Evolutionary conservation across 2,329 filamentous ascomycete genomes (phyloP).

Genomic region (Penicillium glabrum): DNA sequence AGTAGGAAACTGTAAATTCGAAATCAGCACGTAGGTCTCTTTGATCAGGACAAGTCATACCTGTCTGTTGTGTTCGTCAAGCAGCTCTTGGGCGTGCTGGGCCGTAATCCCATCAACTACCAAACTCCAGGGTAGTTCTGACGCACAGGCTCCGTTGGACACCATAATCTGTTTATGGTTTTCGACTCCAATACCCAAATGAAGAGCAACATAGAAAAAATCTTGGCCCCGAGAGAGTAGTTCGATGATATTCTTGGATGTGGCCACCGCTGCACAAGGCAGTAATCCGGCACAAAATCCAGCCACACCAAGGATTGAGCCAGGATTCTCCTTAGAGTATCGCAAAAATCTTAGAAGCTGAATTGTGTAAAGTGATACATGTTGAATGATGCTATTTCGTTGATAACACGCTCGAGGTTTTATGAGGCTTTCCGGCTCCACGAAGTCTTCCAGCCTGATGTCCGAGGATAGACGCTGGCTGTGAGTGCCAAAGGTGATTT

Average conservation of each 20-base stretch:
- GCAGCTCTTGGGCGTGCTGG: not conserved
- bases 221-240: not conserved
- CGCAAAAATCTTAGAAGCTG: not conserved
- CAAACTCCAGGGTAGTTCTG: not conserved
- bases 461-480: not conserved
- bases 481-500: not conserved
- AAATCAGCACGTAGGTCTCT: not conserved
- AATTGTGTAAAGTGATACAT: not conserved
- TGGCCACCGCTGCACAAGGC: not conserved
- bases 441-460: not conserved
- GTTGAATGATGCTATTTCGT: not conserved
- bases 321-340: not conserved
- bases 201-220: not conserved
- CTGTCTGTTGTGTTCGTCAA: not conserved
- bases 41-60: not conserved
- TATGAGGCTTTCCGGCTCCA: not conserved
- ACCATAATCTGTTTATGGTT: not conserved
- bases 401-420: not conserved
- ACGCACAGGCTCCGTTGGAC: not conserved
- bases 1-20: not conserved
- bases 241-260: not conserved
- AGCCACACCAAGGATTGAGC: not conserved
- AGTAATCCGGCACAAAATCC: not conserved
- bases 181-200: not conserved
- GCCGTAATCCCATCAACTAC: not conserved